Evolutionary conservation across 306 rosid genomes (phyloP).

Genomic region (Lupinus albus): DNA sequence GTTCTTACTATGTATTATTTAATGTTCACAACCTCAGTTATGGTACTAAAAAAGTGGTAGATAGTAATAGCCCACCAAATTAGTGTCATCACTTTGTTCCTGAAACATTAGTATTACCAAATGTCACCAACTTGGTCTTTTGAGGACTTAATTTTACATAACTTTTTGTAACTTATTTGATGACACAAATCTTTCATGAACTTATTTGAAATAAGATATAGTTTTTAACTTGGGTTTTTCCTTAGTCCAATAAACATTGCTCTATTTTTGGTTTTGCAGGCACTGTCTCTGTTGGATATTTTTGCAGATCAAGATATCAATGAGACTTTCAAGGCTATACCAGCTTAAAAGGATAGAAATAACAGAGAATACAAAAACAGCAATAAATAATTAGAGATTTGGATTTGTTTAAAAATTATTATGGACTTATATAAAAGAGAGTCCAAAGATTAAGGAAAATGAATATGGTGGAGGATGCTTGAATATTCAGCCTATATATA

Average conservation of each 20-base stretch:
- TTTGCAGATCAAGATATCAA: slow-evolving; percentile 68
- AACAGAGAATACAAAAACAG: slow-evolving; percentile 38
- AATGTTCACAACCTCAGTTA: background rate
- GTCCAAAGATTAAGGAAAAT: slow-evolving; percentile 35
- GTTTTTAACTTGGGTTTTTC: background rate
- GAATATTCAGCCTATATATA: slow-evolving; percentile 41
- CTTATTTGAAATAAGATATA: no score
- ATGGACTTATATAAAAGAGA: slow-evolving; percentile 28
- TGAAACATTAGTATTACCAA: no score
- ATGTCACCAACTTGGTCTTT: no score
- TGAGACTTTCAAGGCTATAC: slow-evolving; percentile 38
- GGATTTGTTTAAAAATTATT: slow-evolving; percentile 37
- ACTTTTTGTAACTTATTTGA: no score
- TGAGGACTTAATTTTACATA: no score
- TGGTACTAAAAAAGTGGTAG: no score
- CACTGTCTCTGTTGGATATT: slow-evolving; percentile 86
- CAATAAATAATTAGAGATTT: slow-evolving; percentile 34
- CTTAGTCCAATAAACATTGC: slow-evolving; percentile 25
- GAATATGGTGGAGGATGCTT: slow-evolving; percentile 25
- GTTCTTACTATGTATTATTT: background rate
- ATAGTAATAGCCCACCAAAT: no score
- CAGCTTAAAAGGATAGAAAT: slow-evolving; percentile 36
- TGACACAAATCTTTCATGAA: no score
- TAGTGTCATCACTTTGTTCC: no score
- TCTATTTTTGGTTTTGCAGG: slow-evolving; percentile 49